Conservation (phyloP, 805 yeast species). For the Sungouiozyma ichnusensis region DNA sequence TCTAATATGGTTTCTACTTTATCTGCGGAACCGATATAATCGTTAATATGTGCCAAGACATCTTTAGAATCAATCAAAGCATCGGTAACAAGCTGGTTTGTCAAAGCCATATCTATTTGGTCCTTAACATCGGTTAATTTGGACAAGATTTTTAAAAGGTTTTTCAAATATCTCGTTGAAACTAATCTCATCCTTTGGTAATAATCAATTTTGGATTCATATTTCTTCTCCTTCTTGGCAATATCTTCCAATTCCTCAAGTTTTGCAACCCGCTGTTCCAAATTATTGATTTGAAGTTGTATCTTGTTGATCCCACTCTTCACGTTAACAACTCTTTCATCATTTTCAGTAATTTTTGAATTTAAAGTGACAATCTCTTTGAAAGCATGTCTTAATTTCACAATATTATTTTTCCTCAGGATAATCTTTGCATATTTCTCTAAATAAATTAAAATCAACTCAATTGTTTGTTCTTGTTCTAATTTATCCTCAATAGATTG, state of each 20-base stretch:
- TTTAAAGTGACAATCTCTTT: neutral
- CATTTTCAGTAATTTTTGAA: conserved; percentile 26
- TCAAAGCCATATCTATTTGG: conserved; percentile 36
- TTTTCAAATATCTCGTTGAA: conserved; percentile 27
- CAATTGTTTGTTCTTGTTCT: conserved; percentile 2
- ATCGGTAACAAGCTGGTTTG: conserved; percentile 30
- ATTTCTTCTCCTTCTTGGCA: conserved; percentile 23
- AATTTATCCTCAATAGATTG: conserved; percentile 6
- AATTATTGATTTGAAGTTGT: conserved; percentile 12
- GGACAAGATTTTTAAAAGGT: conserved; percentile 25
- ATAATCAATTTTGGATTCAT: conserved; percentile 5
- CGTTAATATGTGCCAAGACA: conserved; percentile 31
- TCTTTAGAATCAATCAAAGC: conserved; percentile 31
- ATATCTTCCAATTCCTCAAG: conserved; percentile 10
- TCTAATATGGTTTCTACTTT: conserved; percentile 34
- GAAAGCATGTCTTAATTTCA: conserved; percentile 11
- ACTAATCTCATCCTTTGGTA: conserved; percentile 28
- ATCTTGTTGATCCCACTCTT: conserved; percentile 19
- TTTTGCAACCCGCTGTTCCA: conserved; percentile 15
- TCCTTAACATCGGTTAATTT: conserved; percentile 32
- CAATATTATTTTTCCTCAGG: conserved; percentile 6
- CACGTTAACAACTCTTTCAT: conserved; percentile 26
- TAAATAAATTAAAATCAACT: conserved; percentile 14
- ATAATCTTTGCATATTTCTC: conserved; percentile 11
- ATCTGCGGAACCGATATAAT: conserved; percentile 35